Evolutionary conservation across 192 early-diverging fungal genomes (phyloP).

Genomic region (Coemansia sp.): DNA sequence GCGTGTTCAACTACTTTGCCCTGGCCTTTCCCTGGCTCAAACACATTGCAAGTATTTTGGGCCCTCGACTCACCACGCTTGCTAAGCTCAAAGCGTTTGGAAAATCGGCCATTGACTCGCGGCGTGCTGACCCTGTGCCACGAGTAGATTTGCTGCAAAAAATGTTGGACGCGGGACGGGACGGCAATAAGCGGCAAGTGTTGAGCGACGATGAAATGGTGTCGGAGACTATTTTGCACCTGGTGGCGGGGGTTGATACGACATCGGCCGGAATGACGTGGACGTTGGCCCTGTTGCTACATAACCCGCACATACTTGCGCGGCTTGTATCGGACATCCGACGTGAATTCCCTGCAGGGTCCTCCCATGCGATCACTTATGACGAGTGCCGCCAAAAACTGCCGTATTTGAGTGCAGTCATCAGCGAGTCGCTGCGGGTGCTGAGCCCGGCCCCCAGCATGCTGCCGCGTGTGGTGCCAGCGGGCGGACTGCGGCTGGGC

Average conservation of each 20-base stretch:
- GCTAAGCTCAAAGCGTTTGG: conserved; percentile 19
- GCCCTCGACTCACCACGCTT: conserved; percentile 10
- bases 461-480: conserved; percentile 34
- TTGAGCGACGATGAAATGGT: conserved; percentile 42
- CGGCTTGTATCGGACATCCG: conserved; percentile 34
- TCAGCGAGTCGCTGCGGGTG: conserved; percentile 50
- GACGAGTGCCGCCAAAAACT: conserved; percentile 23
- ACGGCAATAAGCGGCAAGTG: not conserved
- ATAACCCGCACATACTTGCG: conserved; percentile 32
- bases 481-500: conserved; percentile 31
- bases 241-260: conserved; percentile 52
- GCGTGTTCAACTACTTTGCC: conserved; percentile 34
- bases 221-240: conserved; percentile 41
- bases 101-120: conserved; percentile 15
- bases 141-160: conserved; percentile 30
- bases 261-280: conserved; percentile 47
- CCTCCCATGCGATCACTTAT: conserved; percentile 5
- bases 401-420: conserved; percentile 47
- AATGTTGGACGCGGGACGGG: conserved; percentile 27
- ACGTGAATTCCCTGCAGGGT: conserved; percentile 14
- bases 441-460: conserved; percentile 42
- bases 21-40: conserved; percentile 48
- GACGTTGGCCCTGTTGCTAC: conserved; percentile 41
- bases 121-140: not conserved
- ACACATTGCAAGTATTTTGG: conserved; percentile 13